A percentile compares a stretch with the other conserved stretches of the same genome.
Conservation (phyloP, 1,284 basidiomycete genomes). For the Cutaneotrichosporon dermatis region DNA sequence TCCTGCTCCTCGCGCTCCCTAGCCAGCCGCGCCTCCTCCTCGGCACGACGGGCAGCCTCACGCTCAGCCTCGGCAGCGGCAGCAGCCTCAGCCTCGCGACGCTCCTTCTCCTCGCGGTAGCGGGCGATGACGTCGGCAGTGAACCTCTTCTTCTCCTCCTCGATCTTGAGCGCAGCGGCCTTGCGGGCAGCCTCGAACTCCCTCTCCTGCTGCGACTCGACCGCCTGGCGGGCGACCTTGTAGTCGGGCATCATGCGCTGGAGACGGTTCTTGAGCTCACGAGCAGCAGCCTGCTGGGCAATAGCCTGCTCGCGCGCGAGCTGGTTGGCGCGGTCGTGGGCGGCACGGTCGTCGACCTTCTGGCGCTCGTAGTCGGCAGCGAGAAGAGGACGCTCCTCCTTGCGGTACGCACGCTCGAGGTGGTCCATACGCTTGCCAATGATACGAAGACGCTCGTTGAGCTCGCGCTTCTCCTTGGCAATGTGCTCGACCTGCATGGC, state of each 20-base stretch:
- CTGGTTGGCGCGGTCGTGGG: slow-evolving; percentile 64
- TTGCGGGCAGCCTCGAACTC: slow-evolving; percentile 65
- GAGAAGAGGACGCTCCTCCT: slow-evolving; percentile 85
- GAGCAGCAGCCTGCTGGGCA: slow-evolving; percentile 62
- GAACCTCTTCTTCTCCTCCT: slow-evolving; percentile 80
- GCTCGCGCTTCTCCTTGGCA: slow-evolving; percentile 93
- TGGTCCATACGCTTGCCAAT: slow-evolving; percentile 90
- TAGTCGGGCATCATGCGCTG: slow-evolving; percentile 74
- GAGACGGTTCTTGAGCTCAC: slow-evolving; percentile 75
- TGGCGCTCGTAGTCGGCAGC: slow-evolving; percentile 83
- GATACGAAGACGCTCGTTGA: slow-evolving; percentile 76
- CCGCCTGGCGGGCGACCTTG: slow-evolving; percentile 56
- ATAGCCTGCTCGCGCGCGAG: slow-evolving; percentile 61
- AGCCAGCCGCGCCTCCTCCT: slow-evolving; percentile 49
- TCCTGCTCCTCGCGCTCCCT: slow-evolving; percentile 36
- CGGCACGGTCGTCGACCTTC: slow-evolving; percentile 67
- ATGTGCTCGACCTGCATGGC: slow-evolving; percentile 88
- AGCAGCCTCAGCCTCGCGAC: slow-evolving; percentile 57
- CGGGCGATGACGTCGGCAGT: slow-evolving; percentile 54
- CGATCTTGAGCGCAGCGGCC: slow-evolving; percentile 66
- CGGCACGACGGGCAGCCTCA: slow-evolving; percentile 52
- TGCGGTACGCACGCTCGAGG: slow-evolving; percentile 89
- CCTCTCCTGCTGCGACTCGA: slow-evolving; percentile 63
- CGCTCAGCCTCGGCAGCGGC: slow-evolving; percentile 58
- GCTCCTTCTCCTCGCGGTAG: slow-evolving; percentile 55